These are phyloP conservation scores for Prillingera fragicola DNA, from an alignment of 1,284 basidiomycete species.

Conservation along the genomic window DNA sequence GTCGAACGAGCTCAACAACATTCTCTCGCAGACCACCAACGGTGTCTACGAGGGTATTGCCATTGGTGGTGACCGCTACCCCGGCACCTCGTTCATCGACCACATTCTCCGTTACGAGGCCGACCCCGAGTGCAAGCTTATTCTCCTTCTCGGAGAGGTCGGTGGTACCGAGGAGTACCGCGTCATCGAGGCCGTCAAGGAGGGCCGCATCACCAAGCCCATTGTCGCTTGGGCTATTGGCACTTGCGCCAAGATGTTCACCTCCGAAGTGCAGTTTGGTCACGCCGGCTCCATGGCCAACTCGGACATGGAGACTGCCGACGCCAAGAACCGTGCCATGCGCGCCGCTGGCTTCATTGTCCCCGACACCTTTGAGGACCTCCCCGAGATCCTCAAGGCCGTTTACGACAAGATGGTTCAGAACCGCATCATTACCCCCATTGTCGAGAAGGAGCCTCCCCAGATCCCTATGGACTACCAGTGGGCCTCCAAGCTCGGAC, in stretches of 20 bases:
- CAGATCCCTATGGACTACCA: conserved; percentile 99
- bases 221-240: conserved; percentile 99
- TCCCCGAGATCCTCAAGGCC: conserved; percentile 75
- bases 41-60: conserved; percentile 99
- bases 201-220: conserved; percentile 91
- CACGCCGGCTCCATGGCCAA: conserved; percentile 98
- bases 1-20: conserved; percentile 99
- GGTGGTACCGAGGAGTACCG: conserved; percentile 99
- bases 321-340: conserved; percentile 97
- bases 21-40: conserved; percentile 93
- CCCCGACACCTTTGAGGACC: conserved; percentile 95
- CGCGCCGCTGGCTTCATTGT: conserved; percentile 91
- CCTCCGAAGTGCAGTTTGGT: conserved; percentile 98
- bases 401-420: conserved; percentile 80
- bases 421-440: conserved; percentile 64
- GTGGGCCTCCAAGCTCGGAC: conserved; percentile 96
- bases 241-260: conserved; percentile 99
- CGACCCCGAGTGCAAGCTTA: conserved; percentile 97
- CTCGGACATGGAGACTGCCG: conserved; percentile 93
- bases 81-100: conserved; percentile 97
- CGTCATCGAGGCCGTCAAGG: conserved; percentile 95
- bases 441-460: conserved; percentile 80
- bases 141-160: conserved; percentile 96
- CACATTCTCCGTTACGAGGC: conserved; percentile 95
- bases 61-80: conserved; percentile 98